A percentile compares a stretch with the other conserved stretches of the same genome.
Evolutionary conservation across 2,329 filamentous ascomycete genomes (phyloP).

Genomic region (Phialemonium atrogriseum): DNA sequence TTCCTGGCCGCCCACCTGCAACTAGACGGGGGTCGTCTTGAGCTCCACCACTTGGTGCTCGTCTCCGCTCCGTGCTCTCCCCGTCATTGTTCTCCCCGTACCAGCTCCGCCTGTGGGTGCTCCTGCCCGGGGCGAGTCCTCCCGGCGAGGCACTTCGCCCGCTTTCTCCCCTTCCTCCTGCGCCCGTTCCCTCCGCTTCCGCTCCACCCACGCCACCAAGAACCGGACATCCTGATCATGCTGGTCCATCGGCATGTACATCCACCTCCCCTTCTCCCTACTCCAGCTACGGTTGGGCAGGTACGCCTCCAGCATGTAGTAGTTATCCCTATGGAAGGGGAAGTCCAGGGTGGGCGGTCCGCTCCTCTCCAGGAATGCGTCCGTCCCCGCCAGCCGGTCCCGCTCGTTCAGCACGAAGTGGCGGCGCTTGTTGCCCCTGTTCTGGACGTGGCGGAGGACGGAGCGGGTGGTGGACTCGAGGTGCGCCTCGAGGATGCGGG

Average conservation of each 20-base stretch:
- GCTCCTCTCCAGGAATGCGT: conserved; percentile 39
- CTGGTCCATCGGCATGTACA: conserved; percentile 33
- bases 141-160: no score
- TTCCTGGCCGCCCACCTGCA: no score
- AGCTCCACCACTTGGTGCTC: no score
- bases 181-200: neutral
- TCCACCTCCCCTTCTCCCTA: conserved; percentile 34
- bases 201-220: conserved; percentile 16
- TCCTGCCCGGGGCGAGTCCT: no score
- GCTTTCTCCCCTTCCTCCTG: no score
- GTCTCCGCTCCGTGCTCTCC: no score
- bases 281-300: conserved; percentile 48
- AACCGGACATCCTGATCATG: conserved; percentile 29
- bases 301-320: conserved; percentile 50
- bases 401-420: conserved; percentile 24
- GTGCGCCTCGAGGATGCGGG: conserved; percentile 25
- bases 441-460: conserved; percentile 30
- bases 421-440: conserved; percentile 36
- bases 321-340: conserved; percentile 47
- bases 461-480: conserved; percentile 21
- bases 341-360: conserved; percentile 44
- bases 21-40: no score
- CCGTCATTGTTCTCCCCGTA: no score
- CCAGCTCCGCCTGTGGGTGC: no score
- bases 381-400: conserved; percentile 36